Conservation (phyloP, 169 alveolate genomes). For the Plasmodium ovale region DNA sequence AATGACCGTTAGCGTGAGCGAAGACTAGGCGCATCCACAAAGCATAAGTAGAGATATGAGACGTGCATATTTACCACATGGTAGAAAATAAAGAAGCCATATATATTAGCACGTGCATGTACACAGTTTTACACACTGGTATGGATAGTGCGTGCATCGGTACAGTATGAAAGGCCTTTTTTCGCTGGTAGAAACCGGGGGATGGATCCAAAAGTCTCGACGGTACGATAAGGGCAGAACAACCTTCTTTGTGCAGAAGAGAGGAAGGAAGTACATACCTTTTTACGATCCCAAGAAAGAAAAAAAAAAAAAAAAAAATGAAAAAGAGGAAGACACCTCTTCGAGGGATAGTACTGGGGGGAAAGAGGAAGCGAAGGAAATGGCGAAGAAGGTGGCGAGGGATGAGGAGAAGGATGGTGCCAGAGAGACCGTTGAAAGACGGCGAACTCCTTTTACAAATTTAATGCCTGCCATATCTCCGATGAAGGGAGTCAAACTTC, state of each 20-base stretch:
- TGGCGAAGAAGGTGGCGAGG: not conserved
- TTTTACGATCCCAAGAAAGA: constrained; percentile 51
- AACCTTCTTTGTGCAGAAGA: constrained; percentile 13
- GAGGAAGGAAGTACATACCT: constrained; percentile 59
- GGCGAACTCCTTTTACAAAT: not conserved
- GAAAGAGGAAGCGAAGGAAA: not conserved
- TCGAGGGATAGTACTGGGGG: not conserved
- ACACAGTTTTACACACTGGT: not conserved
- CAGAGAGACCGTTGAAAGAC: not conserved
- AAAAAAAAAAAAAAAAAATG: constrained; percentile 12
- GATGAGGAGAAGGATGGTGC: not conserved
- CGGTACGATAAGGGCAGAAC: not conserved
- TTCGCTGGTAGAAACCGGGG: not conserved
- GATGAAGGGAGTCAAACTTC: constrained; percentile 51
- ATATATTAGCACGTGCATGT: not conserved
- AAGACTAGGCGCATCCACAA: no score
- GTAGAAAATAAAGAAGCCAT: not conserved
- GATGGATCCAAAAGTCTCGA: no score
- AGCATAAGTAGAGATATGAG: no score
- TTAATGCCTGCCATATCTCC: constrained; percentile 52
- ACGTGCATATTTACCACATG: no score
- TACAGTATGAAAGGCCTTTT: no score
- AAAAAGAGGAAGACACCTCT: not conserved
- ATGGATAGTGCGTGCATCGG: no score
- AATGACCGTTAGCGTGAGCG: no score